Base-by-base conservation (phyloP, 2,329 filamentous ascomycete species). In the Annulohypoxylon truncatum region DNA sequence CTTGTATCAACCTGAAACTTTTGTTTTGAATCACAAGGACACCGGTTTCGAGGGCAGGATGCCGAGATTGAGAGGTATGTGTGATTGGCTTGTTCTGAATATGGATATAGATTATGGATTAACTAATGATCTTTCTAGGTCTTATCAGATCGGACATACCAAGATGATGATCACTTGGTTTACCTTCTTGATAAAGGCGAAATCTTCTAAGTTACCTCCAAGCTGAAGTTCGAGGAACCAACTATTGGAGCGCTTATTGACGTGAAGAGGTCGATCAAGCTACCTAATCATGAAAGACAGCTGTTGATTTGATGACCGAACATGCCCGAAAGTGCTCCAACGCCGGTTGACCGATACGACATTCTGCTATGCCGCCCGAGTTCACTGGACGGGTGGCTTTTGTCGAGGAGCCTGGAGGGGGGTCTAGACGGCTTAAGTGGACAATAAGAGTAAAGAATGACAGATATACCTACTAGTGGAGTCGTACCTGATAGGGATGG, bases 281-380 rank as follows among this genome's bases (percentile, higher is more conserved):
- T 52, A 40, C n/a, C n/a, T n/a, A n/a, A n/a, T 35, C 47, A 38
- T 35, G 20, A 9, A 56, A 35, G 22, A 61, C 12, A 29, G 47
- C 20, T 13, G 46, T 12, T 56, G 48, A 62, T 55, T 58, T 48
- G 42, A 15, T 33, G 35, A 38, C 15, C n/a, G 35, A 60, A 46
- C 59, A 66, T 64, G 55, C 47, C 59, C 66, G 63, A 59, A 59
- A 35, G 47, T 24, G 20, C 38, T 55, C 63, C 66, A 60, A 61
- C 64, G 64, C 63, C 58, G 20, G 24, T 31, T 44, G 22, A 53
- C 33, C 61, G 60, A 64, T 55, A 62, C 55, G 53, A 53, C 31
- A 51, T 44, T 26, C 31, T 44, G 26, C 4, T 31, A 38, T 38
- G 52, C 33, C 20, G 8, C 52, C 15, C 22, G 26, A 26, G 51